Evolutionary conservation across 805 yeast species (phyloP).

Genomic region (Lipomyces yamanashiensis): DNA sequence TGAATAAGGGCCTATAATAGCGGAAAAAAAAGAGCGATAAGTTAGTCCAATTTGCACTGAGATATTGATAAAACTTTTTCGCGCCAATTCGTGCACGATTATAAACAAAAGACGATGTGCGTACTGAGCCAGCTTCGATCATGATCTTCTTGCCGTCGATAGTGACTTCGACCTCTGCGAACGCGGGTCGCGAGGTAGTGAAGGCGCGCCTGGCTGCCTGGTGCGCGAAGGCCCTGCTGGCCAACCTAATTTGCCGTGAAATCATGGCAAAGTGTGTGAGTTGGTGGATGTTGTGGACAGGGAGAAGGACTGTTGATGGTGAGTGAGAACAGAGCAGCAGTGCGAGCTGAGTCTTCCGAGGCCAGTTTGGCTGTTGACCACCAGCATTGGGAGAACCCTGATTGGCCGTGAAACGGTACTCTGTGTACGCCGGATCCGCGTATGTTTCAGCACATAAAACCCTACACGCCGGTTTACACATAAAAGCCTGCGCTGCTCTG

Average conservation of each 20-base stretch:
- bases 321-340: not conserved
- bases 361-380: slow-evolving; percentile 2
- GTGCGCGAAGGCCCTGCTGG: slow-evolving; percentile 13
- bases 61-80: not conserved
- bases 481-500: not conserved
- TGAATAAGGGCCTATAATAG: slow-evolving; percentile 66
- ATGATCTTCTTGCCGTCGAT: slow-evolving; percentile 73
- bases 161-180: slow-evolving; percentile 62
- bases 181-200: slow-evolving; percentile 44
- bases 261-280: slow-evolving; percentile 20
- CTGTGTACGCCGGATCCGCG: slow-evolving; percentile 1
- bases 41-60: not conserved
- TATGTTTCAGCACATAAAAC: not conserved
- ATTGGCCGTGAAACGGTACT: slow-evolving; percentile 6
- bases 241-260: slow-evolving; percentile 25
- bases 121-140: slow-evolving; percentile 75
- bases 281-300: slow-evolving; percentile 4
- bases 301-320: slow-evolving; percentile 6
- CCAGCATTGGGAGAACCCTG: slow-evolving; percentile 8
- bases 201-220: slow-evolving; percentile 41
- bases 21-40: not conserved
- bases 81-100: not conserved
- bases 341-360: slow-evolving; percentile 1
- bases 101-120: not conserved
- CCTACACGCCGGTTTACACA: not conserved